Conservation (phyloP, 164 flowering plant species). For the Litsea cubeba region DNA sequence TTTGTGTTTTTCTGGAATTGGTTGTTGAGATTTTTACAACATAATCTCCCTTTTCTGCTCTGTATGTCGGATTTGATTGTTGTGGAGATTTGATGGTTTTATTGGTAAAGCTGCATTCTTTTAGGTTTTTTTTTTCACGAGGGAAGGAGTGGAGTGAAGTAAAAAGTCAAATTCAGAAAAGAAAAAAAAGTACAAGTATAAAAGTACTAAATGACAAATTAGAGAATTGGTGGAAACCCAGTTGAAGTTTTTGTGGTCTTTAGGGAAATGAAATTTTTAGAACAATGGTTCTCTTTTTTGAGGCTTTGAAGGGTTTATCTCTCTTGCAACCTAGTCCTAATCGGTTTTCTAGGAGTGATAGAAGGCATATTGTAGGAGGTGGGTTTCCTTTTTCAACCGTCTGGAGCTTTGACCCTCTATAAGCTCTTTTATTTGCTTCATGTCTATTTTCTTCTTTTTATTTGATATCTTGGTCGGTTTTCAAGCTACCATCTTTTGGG, state of each 20-base stretch:
- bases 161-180: too few species aligned
- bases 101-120: neutral
- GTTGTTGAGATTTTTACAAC: neutral
- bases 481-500: neutral
- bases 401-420: neutral
- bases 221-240: neutral
- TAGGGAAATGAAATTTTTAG: neutral
- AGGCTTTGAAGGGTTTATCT: neutral
- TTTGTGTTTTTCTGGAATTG: neutral
- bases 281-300: neutral
- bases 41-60: constrained; percentile 1
- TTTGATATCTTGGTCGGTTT: neutral
- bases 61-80: neutral
- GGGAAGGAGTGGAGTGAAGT: neutral
- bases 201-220: too few species aligned
- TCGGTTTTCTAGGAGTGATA: too few species aligned
- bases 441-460: neutral
- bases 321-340: too few species aligned
- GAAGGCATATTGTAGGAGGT: neutral
- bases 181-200: too few species aligned
- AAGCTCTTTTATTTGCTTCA: neutral
- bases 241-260: neutral
- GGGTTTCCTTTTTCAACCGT: neutral
- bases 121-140: neutral
- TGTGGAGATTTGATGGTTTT: constrained; percentile 1